Percentiles rank a stretch among this genome's conserved stretches.
These are phyloP conservation scores for Chloropicon primus DNA, from an alignment of 139 green algal genomes.

Conservation along the genomic window DNA sequence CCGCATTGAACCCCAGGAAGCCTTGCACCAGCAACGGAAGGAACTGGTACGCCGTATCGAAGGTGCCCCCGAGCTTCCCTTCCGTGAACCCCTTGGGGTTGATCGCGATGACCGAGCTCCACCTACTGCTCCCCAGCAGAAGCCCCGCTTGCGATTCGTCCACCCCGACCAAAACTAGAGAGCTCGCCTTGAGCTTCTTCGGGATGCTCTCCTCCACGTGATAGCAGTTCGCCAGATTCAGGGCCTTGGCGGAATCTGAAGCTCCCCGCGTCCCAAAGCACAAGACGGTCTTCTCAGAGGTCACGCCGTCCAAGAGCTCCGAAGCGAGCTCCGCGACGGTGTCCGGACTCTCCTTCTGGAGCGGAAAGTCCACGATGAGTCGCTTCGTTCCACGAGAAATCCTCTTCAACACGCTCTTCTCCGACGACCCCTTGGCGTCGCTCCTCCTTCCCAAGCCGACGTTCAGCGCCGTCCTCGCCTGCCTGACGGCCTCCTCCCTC, in stretches of 20 bases:
- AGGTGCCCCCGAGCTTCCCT: not conserved
- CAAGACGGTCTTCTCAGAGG: not conserved
- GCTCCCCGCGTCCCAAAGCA: not conserved
- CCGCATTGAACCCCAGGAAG: constrained; percentile 2
- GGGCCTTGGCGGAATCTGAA: not conserved
- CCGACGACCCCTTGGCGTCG: not conserved
- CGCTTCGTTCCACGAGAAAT: not conserved
- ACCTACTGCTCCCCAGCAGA: not conserved
- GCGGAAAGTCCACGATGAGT: not conserved
- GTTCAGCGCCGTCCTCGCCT: not conserved
- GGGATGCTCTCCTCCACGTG: not conserved
- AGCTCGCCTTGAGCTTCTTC: not conserved
- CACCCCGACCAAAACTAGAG: not conserved
- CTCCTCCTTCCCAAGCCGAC: not conserved
- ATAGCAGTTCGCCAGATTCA: not conserved
- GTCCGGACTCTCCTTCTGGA: not conserved
- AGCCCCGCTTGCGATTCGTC: not conserved
- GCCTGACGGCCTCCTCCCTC: not conserved
- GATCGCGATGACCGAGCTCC: not conserved
- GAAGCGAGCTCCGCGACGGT: not conserved
- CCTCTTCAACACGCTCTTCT: not conserved
- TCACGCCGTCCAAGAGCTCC: not conserved
- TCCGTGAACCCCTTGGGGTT: not conserved
- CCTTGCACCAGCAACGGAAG: not conserved
- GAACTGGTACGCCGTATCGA: not conserved